Evolutionary conservation across 2,329 filamentous ascomycete genomes (phyloP).

Genomic region (Huntiella abstrusa): DNA sequence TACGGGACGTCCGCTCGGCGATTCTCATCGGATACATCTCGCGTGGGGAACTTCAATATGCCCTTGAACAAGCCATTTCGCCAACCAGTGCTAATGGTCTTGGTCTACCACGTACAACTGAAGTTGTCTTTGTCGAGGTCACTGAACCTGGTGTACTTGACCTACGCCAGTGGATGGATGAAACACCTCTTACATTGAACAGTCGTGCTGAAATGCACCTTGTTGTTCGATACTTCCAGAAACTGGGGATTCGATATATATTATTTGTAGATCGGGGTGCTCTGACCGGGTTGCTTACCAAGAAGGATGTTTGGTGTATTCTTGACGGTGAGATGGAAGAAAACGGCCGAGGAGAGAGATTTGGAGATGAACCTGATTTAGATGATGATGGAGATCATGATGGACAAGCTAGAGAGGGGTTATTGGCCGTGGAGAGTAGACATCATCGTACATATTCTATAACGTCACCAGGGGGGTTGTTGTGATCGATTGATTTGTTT

Average conservation of each 20-base stretch:
- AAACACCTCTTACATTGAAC: slow-evolving; percentile 83
- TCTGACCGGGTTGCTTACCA: slow-evolving; percentile 73
- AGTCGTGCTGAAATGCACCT: slow-evolving; percentile 59
- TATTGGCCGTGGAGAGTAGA: background rate
- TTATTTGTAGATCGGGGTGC: slow-evolving; percentile 68
- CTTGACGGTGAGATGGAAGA: slow-evolving; percentile 54
- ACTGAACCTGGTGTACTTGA: slow-evolving; percentile 64
- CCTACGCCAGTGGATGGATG: slow-evolving; percentile 94
- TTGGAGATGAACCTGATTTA: background rate
- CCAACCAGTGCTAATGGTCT: slow-evolving; percentile 29
- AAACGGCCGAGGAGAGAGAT: background rate
- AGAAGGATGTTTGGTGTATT: slow-evolving; percentile 94
- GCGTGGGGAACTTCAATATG: slow-evolving; percentile 71
- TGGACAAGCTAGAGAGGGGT: slow-evolving; percentile 11
- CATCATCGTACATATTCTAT: slow-evolving; percentile 5
- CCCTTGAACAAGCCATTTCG: slow-evolving; percentile 44
- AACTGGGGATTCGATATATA: slow-evolving; percentile 77
- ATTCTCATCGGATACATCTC: slow-evolving; percentile 85
- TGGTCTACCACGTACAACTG: slow-evolving; percentile 48
- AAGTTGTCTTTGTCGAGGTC: slow-evolving; percentile 47
- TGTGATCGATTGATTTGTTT: slow-evolving; percentile 4
- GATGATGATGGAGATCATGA: slow-evolving; percentile 12
- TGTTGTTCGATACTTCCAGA: slow-evolving; percentile 86
- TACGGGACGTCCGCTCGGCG: slow-evolving; percentile 58
- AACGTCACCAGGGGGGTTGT: slow-evolving; percentile 12